These are phyloP conservation scores for Pochonia chlamydosporia DNA, from an alignment of 2,329 filamentous ascomycete genomes.

Conservation along the genomic window DNA sequence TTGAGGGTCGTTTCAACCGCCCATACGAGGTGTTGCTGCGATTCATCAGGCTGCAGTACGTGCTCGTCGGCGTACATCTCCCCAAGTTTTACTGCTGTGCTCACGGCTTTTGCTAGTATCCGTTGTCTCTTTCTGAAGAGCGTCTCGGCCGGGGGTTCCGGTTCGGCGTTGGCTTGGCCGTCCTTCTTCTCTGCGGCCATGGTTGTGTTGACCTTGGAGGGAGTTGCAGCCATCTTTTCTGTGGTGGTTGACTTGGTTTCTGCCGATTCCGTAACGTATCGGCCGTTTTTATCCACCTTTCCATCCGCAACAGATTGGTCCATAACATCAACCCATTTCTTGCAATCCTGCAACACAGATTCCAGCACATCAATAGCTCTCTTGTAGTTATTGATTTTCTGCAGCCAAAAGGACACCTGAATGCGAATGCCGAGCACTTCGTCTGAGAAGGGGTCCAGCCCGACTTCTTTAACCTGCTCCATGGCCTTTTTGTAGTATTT, in stretches of 20 bases:
- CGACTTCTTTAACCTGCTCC: slow-evolving; percentile 62
- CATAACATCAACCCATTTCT: slow-evolving; percentile 51
- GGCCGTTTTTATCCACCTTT: slow-evolving; percentile 35
- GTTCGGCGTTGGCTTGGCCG: neutral
- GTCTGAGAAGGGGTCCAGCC: slow-evolving; percentile 83
- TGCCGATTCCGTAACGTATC: slow-evolving; percentile 16
- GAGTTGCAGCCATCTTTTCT: neutral
- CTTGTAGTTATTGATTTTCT: slow-evolving; percentile 65
- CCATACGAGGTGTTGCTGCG: slow-evolving; percentile 69
- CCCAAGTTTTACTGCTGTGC: slow-evolving; percentile 76
- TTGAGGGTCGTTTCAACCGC: slow-evolving; percentile 74
- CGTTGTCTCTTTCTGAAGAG: slow-evolving; percentile 56
- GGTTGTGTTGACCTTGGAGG: neutral
- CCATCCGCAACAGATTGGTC: slow-evolving; percentile 44
- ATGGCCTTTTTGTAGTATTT: slow-evolving; percentile 81
- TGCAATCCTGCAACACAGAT: slow-evolving; percentile 65
- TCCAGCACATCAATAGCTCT: slow-evolving; percentile 74
- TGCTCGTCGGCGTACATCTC: slow-evolving; percentile 75
- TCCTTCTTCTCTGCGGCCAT: slow-evolving; percentile 12
- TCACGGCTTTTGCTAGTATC: slow-evolving; percentile 67
- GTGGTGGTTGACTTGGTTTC: slow-evolving; percentile 2
- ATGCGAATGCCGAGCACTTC: slow-evolving; percentile 88
- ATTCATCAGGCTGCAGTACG: slow-evolving; percentile 65
- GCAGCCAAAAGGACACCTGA: slow-evolving; percentile 71
- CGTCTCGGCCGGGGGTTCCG: slow-evolving; percentile 31